Conservation (phyloP, 1,139 yeast species). For the Kodamaea anthophila region DNA sequence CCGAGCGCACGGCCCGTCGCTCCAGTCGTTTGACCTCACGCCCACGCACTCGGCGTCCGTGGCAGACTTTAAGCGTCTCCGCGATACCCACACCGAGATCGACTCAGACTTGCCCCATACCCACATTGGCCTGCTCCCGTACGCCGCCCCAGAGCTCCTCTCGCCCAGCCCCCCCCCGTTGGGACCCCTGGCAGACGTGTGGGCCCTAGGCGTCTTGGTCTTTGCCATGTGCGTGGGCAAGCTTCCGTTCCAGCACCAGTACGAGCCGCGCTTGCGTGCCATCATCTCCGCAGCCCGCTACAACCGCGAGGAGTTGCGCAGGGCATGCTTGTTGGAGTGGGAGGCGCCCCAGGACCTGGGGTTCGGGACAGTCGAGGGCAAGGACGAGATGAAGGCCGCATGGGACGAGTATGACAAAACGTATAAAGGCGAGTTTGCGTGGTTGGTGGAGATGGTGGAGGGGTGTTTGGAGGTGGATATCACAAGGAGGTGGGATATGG, state of each 20-base stretch:
- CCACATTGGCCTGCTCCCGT: slow-evolving; percentile 85
- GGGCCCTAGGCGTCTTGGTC: slow-evolving; percentile 83
- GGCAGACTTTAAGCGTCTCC: slow-evolving; percentile 13
- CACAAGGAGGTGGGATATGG: slow-evolving; percentile 46
- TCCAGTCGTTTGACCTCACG: slow-evolving; percentile 30
- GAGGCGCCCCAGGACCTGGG: slow-evolving; percentile 10
- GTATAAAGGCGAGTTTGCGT: slow-evolving; percentile 16
- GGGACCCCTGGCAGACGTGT: slow-evolving; percentile 73
- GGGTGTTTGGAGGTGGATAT: slow-evolving; percentile 53
- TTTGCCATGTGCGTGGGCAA: slow-evolving; percentile 70
- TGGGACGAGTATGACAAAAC: slow-evolving; percentile 20
- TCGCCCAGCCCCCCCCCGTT: slow-evolving; percentile 61
- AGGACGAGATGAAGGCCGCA: slow-evolving; percentile 15
- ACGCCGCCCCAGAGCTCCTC: slow-evolving; percentile 84
- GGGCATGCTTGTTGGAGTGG: slow-evolving; percentile 27
- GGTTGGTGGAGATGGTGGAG: slow-evolving; percentile 39
- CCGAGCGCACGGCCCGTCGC: slow-evolving; percentile 31
- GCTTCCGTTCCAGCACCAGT: slow-evolving; percentile 77
- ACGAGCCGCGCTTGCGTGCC: slow-evolving; percentile 71
- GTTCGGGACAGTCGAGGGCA: slow-evolving; percentile 20
- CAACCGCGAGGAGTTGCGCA: slow-evolving; percentile 37
- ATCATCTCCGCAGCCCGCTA: slow-evolving; percentile 66
- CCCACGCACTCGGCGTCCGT: slow-evolving; percentile 19
- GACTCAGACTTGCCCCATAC: slow-evolving; percentile 51
- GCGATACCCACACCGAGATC: slow-evolving; percentile 12